Percentiles rank a stretch among this genome's conserved stretches.
These are phyloP conservation scores for Aspergillus sojae DNA, from an alignment of 2,329 filamentous ascomycete species.

Conservation along the genomic window DNA sequence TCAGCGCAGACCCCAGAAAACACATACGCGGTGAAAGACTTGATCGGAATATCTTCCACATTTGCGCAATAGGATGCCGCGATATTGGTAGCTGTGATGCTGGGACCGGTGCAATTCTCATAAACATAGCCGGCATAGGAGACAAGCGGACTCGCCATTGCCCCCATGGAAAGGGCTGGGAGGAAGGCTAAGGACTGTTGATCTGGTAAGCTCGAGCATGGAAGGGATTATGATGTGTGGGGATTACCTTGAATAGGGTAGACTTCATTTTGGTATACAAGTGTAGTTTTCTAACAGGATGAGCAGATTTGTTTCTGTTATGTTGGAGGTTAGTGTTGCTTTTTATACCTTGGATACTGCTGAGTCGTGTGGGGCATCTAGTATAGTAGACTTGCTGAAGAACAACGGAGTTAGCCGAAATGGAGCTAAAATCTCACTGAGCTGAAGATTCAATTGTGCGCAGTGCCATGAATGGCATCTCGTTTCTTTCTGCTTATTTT, in stretches of 20 bases:
- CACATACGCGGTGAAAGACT: conserved; percentile 19
- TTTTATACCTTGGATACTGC: background rate
- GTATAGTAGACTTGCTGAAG: too few species aligned
- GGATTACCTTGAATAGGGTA: background rate
- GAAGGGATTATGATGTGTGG: background rate
- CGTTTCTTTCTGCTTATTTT: too few species aligned
- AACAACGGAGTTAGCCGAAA: background rate
- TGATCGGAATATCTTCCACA: conserved; percentile 20
- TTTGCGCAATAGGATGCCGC: conserved; percentile 17
- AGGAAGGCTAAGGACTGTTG: background rate
- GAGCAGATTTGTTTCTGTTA: background rate
- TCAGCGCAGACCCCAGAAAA: conserved; percentile 17
- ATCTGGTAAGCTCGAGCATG: background rate
- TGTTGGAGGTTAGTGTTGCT: background rate
- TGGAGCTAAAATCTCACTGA: background rate
- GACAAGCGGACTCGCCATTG: background rate
- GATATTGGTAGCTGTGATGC: conserved; percentile 10
- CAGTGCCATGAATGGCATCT: background rate
- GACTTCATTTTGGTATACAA: background rate
- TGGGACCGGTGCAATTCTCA: conserved; percentile 5
- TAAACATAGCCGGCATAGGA: background rate
- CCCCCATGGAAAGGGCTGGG: background rate
- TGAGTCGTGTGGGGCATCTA: background rate
- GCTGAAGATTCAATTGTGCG: background rate
- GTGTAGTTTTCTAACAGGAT: background rate